Base-by-base conservation (phyloP, 176 grass and related monocot species). In the Tuctoria greenei region DNA sequence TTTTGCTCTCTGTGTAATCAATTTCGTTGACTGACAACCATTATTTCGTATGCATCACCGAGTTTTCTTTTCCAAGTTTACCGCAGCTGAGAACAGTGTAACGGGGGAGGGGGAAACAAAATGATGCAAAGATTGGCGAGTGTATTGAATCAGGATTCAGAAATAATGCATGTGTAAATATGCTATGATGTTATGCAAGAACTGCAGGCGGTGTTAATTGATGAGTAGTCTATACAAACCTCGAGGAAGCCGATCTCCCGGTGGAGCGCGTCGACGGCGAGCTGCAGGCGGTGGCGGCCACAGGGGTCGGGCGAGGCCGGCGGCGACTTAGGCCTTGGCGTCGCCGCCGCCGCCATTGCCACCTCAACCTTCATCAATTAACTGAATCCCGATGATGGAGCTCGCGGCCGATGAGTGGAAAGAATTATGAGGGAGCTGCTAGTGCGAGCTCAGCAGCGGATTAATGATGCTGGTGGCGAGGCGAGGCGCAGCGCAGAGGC, bases 221-320 rank as follows among this genome's bases (percentile, higher is more conserved):
- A 64, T 37, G 3, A 18, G 11, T 3, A 26, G 15, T 18, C 4
- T 7, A 4, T 20, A 20, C 4, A 2, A 65, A 88, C 86, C 86
- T 88, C 86, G 47, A 88, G 86, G 81, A 84, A 88, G 50, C 71
- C 58, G 65, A 88, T 84, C 76, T 88, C 81, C 31, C 86, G 71
- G 81, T 84, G 81, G 31, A 88, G 86, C 56, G 76, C 59, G 64
- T 88, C 86, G 86, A 88, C 81, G 86, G 86, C 81, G 64, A 66
- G 76, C 81, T 88, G 81, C 71, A 88, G 76, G 47, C 86, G 86
- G 76, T 84, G 86, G 81, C 86, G 81, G 76, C 86, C 86, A 58
- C 76, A 80, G 9, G 86, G 86, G 71, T 88, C 86, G 4, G 81
- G 81, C 47, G 76, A 28, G n/a, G 86, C 67, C 59, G 85, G 85